phyloP scores from a whole-genome alignment of 352 stramenopile genomes.

The Thraustotheca clavata region DNA sequence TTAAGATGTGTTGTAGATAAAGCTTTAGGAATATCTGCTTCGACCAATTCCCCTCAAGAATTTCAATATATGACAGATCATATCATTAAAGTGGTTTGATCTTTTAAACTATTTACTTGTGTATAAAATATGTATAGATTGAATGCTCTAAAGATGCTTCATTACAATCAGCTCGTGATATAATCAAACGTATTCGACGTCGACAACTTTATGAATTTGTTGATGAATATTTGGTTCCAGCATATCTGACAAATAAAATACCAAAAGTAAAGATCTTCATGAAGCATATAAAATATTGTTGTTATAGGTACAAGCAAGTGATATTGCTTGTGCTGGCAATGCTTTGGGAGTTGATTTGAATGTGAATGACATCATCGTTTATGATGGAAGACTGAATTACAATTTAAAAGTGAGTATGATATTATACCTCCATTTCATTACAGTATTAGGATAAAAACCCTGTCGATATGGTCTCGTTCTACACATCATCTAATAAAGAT shows the following conservation, averaged over 20 bases:
- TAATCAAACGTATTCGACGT: constrained; percentile 66
- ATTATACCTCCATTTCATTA: background rate
- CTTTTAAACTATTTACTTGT: background rate
- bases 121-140: constrained; percentile 43
- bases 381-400: constrained; percentile 74
- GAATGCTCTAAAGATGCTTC: constrained; percentile 56
- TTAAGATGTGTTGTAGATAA: constrained; percentile 33
- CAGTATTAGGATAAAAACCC: constrained; percentile 53
- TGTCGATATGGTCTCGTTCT: constrained; percentile 78
- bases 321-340: constrained; percentile 49
- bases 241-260: constrained; percentile 41
- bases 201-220: constrained; percentile 79
- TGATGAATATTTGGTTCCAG: constrained; percentile 66
- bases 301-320: constrained; percentile 35
- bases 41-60: constrained; percentile 47
- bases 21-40: constrained; percentile 53
- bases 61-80: constrained; percentile 76
- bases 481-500: constrained; percentile 49
- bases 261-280: constrained; percentile 23
- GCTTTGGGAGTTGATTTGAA: constrained; percentile 34
- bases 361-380: constrained; percentile 72
- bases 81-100: constrained; percentile 45
- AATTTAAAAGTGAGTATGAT: constrained; percentile 36
- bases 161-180: constrained; percentile 37
- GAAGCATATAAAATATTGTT: background rate